Percentiles rank a stretch among this genome's conserved stretches.
Conservation (phyloP, 768 basidiomycete genomes). For the Hypholoma fasciculare region DNA sequence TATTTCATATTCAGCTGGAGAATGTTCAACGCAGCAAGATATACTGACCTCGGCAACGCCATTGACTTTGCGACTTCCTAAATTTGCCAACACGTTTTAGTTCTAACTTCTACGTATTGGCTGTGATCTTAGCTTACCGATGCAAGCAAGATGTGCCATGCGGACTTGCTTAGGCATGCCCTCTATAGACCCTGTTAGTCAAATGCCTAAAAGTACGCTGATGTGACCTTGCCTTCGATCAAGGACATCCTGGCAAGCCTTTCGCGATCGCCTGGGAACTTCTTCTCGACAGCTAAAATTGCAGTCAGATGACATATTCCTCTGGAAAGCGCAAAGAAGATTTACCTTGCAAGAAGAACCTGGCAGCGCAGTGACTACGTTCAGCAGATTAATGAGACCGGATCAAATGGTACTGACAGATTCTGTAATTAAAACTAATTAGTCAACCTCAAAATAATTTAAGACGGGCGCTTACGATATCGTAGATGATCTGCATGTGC, state of each 20-base stretch:
- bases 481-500: slow-evolving; percentile 91
- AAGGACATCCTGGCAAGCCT: slow-evolving; percentile 84
- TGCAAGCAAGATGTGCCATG: slow-evolving; percentile 91
- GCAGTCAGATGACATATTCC: neutral
- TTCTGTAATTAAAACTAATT: slow-evolving; percentile 35
- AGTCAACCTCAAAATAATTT: neutral
- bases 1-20: neutral
- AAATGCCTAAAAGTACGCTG: neutral
- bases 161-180: slow-evolving; percentile 82
- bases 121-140: slow-evolving; percentile 43
- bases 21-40: neutral
- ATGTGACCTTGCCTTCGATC: slow-evolving; percentile 66
- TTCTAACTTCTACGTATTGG: neutral
- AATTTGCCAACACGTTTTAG: neutral
- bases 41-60: slow-evolving; percentile 84
- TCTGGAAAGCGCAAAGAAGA: neutral
- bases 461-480: slow-evolving; percentile 55
- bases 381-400: neutral
- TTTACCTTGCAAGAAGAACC: slow-evolving; percentile 73
- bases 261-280: slow-evolving; percentile 87
- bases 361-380: slow-evolving; percentile 8
- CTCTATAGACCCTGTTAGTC: slow-evolving; percentile 46
- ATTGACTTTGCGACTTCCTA: slow-evolving; percentile 84
- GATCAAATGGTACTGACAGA: slow-evolving; percentile 34
- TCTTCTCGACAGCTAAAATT: slow-evolving; percentile 73